Evolutionary conservation across 2,329 filamentous ascomycete species (phyloP), one percentile per base, ranked within the genome.

Genomic region (Alternaria atra): DNA sequence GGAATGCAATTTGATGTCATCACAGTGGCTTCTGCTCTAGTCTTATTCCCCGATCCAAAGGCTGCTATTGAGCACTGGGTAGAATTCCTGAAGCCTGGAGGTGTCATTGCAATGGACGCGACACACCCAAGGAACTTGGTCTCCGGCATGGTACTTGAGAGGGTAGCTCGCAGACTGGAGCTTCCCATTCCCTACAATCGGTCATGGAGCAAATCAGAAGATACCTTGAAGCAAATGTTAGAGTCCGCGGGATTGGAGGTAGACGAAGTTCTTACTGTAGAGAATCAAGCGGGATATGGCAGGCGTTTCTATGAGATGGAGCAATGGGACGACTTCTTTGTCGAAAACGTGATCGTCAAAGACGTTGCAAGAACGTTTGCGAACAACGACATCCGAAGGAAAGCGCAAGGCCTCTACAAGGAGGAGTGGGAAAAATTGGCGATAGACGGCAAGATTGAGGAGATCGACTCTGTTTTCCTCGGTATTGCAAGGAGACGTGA

Each of bases 371-470:
- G 58, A 30, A 70, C 62, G 0, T 75, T 80, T 60, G 69, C 69
- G 3, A 71, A 68, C 20, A 69, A 73, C 13, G 75, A 77, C 20
- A 66, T 77, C 7, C 60, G 72, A 40, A 69, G 71, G 35, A 69
- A 77, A 58, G 80, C 80, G 3, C 71, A 75, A 40, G 63, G 58
- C 2, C 20, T 77, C 3, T 78, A 73, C 60, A 75, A 72, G 32
- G 74, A 77, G 47, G 79, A 81, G 47, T 81, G 78, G 79, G 70
- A 71, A 27, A 77, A 77, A 37, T 30, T 79, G 43, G 77, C 77
- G 39, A 71, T 71, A 10, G 67, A 77, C 50, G 79, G 78, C 12
- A 76, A 77, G 48, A 70, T 81, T 4, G 72, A 74, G 43, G 78
- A 80, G 53, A 65, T 80, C 8, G 79, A 81, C 57, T 70, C 74